These are phyloP conservation scores for Rubroshorea leprosula DNA, from an alignment of 345 rosid species.

Conservation along the genomic window DNA sequence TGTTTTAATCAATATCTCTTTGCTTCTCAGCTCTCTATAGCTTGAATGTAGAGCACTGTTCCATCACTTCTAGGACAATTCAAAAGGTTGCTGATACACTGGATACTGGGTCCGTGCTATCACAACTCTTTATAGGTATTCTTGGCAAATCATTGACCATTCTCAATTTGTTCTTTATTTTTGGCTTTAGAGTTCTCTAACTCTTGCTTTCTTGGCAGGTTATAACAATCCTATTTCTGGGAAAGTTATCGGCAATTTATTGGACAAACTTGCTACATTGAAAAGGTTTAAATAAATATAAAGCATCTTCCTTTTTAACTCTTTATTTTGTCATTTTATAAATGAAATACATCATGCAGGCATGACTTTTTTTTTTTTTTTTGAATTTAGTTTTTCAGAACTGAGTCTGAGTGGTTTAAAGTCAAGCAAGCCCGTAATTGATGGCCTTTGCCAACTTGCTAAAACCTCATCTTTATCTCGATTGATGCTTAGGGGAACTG, in stretches of 20 bases:
- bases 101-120: slow-evolving; percentile 47
- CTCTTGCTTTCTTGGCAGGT: slow-evolving; percentile 40
- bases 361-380: slow-evolving; percentile 11
- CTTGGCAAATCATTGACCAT: slow-evolving; percentile 12
- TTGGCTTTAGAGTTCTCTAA: slow-evolving; percentile 8
- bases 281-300: slow-evolving; percentile 42
- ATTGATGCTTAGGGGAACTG: slow-evolving; percentile 68
- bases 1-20: slow-evolving; percentile 16
- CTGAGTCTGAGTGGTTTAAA: slow-evolving; percentile 72
- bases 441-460: slow-evolving; percentile 65
- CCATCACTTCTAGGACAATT: slow-evolving; percentile 78
- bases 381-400: slow-evolving; percentile 61
- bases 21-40: slow-evolving; percentile 58
- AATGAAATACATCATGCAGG: slow-evolving; percentile 10
- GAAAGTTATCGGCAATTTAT: slow-evolving; percentile 49
- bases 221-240: slow-evolving; percentile 62
- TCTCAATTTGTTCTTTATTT: slow-evolving; percentile 5
- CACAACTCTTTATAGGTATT: slow-evolving; percentile 76
- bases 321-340: background rate
- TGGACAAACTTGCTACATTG: slow-evolving; percentile 53
- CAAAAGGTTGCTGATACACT: slow-evolving; percentile 67
- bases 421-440: slow-evolving; percentile 57
- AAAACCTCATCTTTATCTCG: slow-evolving; percentile 55
- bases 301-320: slow-evolving; percentile 9
- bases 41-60: slow-evolving; percentile 76